A percentile compares a stretch with the other conserved stretches of the same genome.
These are phyloP conservation scores for Cladosporium cucumerinum DNA, from an alignment of 2,329 filamentous ascomycete genomes.

Conservation along the genomic window DNA sequence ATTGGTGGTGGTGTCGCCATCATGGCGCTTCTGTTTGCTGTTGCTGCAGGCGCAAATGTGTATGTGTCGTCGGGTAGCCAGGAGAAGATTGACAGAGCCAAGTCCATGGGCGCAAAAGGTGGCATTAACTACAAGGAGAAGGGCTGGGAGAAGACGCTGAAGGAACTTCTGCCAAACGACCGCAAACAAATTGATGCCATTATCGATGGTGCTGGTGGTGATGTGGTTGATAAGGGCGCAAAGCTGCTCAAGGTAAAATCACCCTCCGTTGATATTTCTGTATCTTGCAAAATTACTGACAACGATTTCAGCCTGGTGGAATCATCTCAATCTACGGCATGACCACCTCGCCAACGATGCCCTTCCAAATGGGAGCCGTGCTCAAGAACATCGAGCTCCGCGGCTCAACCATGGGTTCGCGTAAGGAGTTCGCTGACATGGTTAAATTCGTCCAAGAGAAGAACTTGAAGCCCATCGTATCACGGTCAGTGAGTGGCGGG, in stretches of 20 bases:
- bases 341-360: conserved; percentile 81
- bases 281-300: conserved; percentile 14
- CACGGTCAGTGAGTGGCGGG: conserved; percentile 60
- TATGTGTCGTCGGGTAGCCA: conserved; percentile 74
- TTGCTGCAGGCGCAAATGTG: conserved; percentile 70
- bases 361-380: conserved; percentile 78
- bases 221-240: conserved; percentile 67
- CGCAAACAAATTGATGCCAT: conserved; percentile 74
- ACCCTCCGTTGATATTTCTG: not conserved
- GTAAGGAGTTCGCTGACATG: conserved; percentile 89
- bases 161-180: conserved; percentile 58
- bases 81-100: conserved; percentile 72
- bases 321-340: conserved; percentile 88
- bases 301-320: conserved; percentile 58
- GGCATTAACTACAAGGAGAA: conserved; percentile 79
- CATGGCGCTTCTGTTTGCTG: conserved; percentile 74
- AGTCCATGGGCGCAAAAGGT: conserved; percentile 68
- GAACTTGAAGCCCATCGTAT: conserved; percentile 74
- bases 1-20: conserved; percentile 91
- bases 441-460: conserved; percentile 72
- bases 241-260: conserved; percentile 63
- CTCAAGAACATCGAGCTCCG: conserved; percentile 83
- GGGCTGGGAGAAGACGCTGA: conserved; percentile 77
- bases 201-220: conserved; percentile 85
- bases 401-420: conserved; percentile 87